Evolutionary conservation across 768 basidiomycete species (phyloP).

Genomic region (Coprinellus micaceus): DNA sequence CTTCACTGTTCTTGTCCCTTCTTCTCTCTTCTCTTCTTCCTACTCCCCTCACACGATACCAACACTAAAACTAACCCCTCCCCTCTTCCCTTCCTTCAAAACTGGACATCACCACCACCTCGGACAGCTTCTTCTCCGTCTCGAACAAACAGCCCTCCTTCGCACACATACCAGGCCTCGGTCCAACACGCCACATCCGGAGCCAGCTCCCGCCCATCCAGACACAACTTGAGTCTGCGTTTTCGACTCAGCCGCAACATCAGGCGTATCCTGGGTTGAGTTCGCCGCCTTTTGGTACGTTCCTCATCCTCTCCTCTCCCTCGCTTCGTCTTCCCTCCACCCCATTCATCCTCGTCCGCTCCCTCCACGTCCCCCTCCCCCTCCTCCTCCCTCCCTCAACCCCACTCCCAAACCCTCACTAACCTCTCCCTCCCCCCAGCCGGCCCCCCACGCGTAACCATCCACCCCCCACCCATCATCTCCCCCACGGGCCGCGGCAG

Average conservation of each 20-base stretch:
- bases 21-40: too few species aligned
- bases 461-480: not conserved
- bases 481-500: not conserved
- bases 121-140: not conserved
- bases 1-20: too few species aligned
- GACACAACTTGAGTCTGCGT: not conserved
- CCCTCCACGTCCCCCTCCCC: too few species aligned
- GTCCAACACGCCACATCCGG: not conserved
- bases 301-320: too few species aligned
- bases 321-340: too few species aligned
- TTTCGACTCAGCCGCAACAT: not conserved
- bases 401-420: not conserved
- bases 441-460: not conserved
- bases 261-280: not conserved
- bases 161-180: not conserved
- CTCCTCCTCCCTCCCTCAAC: not conserved
- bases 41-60: too few species aligned
- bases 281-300: not conserved
- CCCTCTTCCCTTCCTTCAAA: too few species aligned
- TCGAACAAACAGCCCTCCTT: not conserved
- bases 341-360: too few species aligned
- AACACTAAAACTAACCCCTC: too few species aligned
- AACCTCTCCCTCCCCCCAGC: not conserved
- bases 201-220: not conserved
- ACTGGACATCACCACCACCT: not conserved